These are phyloP conservation scores for Cutaneotrichosporon sp. DNA, from an alignment of 1,284 basidiomycete genomes.

Conservation along the genomic window DNA sequence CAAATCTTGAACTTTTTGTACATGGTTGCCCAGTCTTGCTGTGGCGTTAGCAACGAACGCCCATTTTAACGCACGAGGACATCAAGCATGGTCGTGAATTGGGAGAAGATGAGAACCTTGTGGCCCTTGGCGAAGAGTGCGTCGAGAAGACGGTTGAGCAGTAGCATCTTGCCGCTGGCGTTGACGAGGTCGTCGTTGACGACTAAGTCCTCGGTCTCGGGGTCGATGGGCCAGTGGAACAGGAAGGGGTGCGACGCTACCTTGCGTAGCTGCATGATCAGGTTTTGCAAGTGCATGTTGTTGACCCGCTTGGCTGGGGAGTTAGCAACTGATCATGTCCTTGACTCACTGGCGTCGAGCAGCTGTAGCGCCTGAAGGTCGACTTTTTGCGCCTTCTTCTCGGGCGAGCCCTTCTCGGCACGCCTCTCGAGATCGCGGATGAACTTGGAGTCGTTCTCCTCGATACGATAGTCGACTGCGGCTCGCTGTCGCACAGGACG, in stretches of 20 bases:
- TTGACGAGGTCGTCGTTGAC: constrained; percentile 72
- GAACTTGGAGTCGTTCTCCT: constrained; percentile 64
- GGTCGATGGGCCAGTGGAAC: constrained; percentile 80
- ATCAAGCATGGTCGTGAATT: constrained; percentile 94
- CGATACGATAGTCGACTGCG: constrained; percentile 50
- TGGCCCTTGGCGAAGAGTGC: constrained; percentile 77
- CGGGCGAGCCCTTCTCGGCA: background rate
- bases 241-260: constrained; percentile 85
- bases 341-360: constrained; percentile 58
- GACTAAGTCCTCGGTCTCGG: constrained; percentile 56
- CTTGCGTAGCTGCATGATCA: constrained; percentile 88
- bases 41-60: background rate
- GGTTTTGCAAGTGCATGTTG: constrained; percentile 86
- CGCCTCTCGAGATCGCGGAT: constrained; percentile 59
- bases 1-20: constrained; percentile 76
- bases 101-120: constrained; percentile 87
- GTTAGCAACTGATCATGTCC: background rate
- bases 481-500: constrained; percentile 24
- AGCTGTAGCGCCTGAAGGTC: constrained; percentile 53
- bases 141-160: constrained; percentile 79
- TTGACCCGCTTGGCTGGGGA: constrained; percentile 70
- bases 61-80: constrained; percentile 62
- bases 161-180: constrained; percentile 92
- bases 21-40: constrained; percentile 75
- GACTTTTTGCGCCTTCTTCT: constrained; percentile 40